Conservation (phyloP, 768 basidiomycete genomes). For the Nidularia sp. region DNA sequence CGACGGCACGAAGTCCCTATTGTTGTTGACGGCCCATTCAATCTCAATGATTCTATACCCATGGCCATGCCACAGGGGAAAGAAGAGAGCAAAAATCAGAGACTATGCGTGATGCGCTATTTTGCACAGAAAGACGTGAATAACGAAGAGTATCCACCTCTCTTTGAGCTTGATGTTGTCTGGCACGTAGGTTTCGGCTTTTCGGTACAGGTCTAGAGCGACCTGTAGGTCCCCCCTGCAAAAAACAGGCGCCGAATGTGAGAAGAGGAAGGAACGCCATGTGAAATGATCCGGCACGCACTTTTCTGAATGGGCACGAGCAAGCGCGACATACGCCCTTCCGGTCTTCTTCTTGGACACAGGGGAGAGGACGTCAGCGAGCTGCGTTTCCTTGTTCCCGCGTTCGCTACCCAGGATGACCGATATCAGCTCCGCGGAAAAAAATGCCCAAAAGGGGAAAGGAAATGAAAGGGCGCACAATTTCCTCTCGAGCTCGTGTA, state of each 20-base stretch:
- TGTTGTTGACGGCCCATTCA: conserved; percentile 71
- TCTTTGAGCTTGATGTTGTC: conserved; percentile 82
- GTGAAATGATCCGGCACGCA: conserved; percentile 25
- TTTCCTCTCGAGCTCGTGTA: conserved; percentile 69
- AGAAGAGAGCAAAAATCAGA: conserved; percentile 38
- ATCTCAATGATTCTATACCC: conserved; percentile 73
- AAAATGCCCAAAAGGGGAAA: conserved; percentile 1
- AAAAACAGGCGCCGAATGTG: conserved; percentile 4
- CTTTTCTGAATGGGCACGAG: conserved; percentile 80
- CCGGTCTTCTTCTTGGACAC: conserved; percentile 80
- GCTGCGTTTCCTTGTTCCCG: conserved; percentile 54
- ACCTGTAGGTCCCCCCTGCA: conserved; percentile 74
- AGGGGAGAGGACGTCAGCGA: conserved; percentile 64
- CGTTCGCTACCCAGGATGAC: conserved; percentile 41
- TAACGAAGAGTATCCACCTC: conserved; percentile 78
- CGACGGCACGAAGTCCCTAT: conserved; percentile 54
- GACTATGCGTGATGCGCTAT: conserved; percentile 32
- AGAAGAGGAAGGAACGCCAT: background rate
- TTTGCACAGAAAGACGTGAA: conserved; percentile 61
- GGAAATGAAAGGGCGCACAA: conserved; percentile 43
- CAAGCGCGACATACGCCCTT: conserved; percentile 78
- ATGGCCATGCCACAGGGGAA: conserved; percentile 23
- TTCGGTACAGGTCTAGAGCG: conserved; percentile 78
- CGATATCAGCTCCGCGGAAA: background rate
- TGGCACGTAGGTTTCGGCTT: conserved; percentile 81